Evolutionary conservation across 116 monocot genomes (phyloP).

Genomic region (Dioscorea cayenensis): DNA sequence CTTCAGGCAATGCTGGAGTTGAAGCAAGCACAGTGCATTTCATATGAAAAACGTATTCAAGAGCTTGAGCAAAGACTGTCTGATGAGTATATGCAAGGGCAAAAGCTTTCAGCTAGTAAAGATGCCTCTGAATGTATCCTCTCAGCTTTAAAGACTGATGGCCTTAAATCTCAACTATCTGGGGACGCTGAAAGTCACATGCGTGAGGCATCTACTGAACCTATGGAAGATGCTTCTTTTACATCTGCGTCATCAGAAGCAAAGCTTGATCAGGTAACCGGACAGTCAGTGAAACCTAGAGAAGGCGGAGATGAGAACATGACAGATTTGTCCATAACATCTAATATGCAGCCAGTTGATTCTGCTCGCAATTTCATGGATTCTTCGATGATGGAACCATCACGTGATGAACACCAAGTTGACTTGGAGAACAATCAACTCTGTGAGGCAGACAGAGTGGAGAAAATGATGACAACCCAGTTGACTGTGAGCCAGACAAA

Average conservation of each 20-base stretch:
- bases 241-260: slow-evolving; percentile 40
- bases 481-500: slow-evolving; percentile 10
- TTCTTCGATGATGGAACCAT: slow-evolving; percentile 61
- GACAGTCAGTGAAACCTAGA: slow-evolving; percentile 31
- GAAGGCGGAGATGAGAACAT: slow-evolving; percentile 96
- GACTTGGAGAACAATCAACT: slow-evolving; percentile 8
- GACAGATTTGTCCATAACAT: slow-evolving; percentile 59
- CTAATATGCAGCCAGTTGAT: slow-evolving; percentile 29
- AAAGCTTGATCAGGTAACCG: slow-evolving; percentile 24
- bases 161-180: slow-evolving; percentile 35
- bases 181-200: slow-evolving; percentile 40
- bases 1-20: slow-evolving; percentile 58
- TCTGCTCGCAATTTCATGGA: slow-evolving; percentile 50
- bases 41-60: slow-evolving; percentile 85
- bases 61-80: slow-evolving; percentile 86
- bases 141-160: slow-evolving; percentile 30
- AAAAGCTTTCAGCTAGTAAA: slow-evolving; percentile 35
- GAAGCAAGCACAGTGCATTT: slow-evolving; percentile 55
- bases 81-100: slow-evolving; percentile 53
- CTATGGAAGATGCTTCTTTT: slow-evolving; percentile 88
- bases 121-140: slow-evolving; percentile 34
- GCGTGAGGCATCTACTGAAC: slow-evolving; percentile 45
- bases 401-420: slow-evolving; percentile 34
- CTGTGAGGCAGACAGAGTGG: slow-evolving; percentile 25
- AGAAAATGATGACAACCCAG: slow-evolving; percentile 18